Evolutionary conservation across 306 rosid genomes (phyloP).

Genomic region (Oemleria cerasiformis): DNA sequence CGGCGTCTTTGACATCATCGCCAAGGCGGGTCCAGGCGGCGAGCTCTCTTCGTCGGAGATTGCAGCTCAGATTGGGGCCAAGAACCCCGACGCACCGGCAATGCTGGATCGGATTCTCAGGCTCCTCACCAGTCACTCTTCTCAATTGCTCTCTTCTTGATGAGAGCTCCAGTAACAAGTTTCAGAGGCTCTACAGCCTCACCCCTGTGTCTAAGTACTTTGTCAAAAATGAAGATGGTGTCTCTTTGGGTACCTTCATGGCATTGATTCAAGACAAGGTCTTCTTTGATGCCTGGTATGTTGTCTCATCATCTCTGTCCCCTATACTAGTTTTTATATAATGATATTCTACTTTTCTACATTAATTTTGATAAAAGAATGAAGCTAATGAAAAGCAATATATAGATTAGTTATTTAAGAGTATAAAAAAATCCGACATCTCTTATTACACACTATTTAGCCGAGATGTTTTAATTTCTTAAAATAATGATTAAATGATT

Average conservation of each 20-base stretch:
- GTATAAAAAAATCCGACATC: no score
- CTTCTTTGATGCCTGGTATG: slow-evolving; percentile 43
- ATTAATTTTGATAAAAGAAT: no score
- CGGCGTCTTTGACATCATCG: slow-evolving; percentile 47
- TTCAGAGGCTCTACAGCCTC: slow-evolving; percentile 17
- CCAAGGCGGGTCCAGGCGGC: slow-evolving; percentile 32
- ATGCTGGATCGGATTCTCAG: slow-evolving; percentile 59
- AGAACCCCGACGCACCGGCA: slow-evolving; percentile 34
- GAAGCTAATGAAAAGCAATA: no score
- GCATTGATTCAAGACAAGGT: slow-evolving; percentile 30
- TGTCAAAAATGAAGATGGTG: slow-evolving; percentile 38
- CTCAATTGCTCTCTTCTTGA: slow-evolving; percentile 24
- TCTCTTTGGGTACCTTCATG: slow-evolving; percentile 35
- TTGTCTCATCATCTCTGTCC: no score
- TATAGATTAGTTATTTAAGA: no score
- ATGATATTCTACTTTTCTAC: no score
- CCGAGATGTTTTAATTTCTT: no score
- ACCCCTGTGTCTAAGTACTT: neutral
- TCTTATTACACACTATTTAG: no score
- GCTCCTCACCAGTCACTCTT: slow-evolving; percentile 46
- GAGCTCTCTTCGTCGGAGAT: slow-evolving; percentile 23
- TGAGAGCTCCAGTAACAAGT: slow-evolving; percentile 15
- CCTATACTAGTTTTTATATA: no score
- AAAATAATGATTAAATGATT: no score
- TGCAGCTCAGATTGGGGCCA: no score